Conservation (phyloP, 75 land plant species). For the Pinus albicaulis region DNA sequence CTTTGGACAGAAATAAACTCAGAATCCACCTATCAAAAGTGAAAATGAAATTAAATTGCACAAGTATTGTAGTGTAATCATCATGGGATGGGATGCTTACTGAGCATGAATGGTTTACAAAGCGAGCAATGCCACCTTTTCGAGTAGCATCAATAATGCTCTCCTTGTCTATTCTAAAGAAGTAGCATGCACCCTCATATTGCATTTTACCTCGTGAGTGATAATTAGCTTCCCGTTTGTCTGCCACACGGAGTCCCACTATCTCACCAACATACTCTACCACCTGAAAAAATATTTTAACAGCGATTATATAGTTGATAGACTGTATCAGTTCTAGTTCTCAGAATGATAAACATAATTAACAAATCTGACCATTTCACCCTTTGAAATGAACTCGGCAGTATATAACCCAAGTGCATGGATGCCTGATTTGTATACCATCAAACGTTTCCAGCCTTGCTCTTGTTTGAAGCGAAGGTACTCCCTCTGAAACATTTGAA, state of each 20-base stretch:
- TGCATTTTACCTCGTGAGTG: conserved; percentile 57
- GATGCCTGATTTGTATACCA: conserved; percentile 80
- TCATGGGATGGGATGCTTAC: conserved; percentile 22
- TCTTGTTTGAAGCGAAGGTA: conserved; percentile 70
- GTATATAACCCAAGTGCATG: conserved; percentile 92
- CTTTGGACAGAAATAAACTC: neutral
- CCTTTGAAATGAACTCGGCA: conserved; percentile 56
- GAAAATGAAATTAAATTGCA: neutral
- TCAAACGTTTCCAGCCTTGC: conserved; percentile 74
- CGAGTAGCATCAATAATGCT: conserved; percentile 86
- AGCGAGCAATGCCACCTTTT: conserved; percentile 87
- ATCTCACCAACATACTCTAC: conserved; percentile 92
- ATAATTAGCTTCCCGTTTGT: conserved; percentile 78
- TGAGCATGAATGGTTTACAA: conserved; percentile 88
- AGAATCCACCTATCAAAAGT: neutral
- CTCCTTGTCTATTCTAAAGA: conserved; percentile 81
- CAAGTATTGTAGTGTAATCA: neutral
- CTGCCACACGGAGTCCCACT: conserved; percentile 83
- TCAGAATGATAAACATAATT: neutral
- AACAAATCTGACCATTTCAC: conserved; percentile 60
- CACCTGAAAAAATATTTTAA: conserved; percentile 35
- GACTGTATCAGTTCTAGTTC: neutral
- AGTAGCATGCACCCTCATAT: conserved; percentile 82
- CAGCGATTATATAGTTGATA: neutral
- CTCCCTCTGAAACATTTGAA: conserved; percentile 45